Evolutionary conservation across 2,329 filamentous ascomycete species (phyloP).

Genomic region (Metarhizium guizhouense): DNA sequence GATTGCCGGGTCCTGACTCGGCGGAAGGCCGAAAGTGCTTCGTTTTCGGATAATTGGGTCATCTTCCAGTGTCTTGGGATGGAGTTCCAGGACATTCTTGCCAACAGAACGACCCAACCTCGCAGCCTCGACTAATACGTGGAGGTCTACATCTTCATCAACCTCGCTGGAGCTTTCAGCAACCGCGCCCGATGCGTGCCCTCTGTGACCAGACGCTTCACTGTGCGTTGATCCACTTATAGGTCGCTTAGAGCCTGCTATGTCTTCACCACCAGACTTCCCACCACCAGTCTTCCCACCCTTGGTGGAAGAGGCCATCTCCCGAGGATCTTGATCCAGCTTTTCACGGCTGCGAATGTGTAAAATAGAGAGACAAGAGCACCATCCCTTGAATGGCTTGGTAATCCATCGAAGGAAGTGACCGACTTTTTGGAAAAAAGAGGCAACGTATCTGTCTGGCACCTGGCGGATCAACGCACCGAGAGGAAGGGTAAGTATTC

Average conservation of each 20-base stretch:
- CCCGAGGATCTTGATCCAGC: slow-evolving; percentile 12
- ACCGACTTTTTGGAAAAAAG: slow-evolving; percentile 17
- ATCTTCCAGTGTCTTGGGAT: slow-evolving; percentile 29
- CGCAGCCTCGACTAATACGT: slow-evolving; percentile 22
- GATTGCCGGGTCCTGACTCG: slow-evolving; percentile 29
- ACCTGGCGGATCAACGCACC: slow-evolving; percentile 32
- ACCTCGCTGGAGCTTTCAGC: slow-evolving; percentile 1
- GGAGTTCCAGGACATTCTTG: slow-evolving; percentile 27
- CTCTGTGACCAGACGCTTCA: background rate
- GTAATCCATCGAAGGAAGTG: slow-evolving; percentile 10
- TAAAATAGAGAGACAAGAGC: slow-evolving; percentile 13
- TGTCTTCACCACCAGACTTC: background rate
- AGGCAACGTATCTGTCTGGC: slow-evolving; percentile 25
- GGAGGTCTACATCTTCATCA: slow-evolving; percentile 18
- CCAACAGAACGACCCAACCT: slow-evolving; percentile 15
- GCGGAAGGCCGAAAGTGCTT: slow-evolving; percentile 22
- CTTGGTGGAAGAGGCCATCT: slow-evolving; percentile 16
- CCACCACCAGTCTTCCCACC: background rate
- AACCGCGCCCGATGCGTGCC: background rate
- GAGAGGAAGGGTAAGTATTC: slow-evolving; percentile 58
- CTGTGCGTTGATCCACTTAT: slow-evolving; percentile 6
- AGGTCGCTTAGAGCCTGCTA: background rate
- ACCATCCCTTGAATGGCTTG: slow-evolving; percentile 13
- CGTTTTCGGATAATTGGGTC: slow-evolving; percentile 26
- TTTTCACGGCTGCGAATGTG: slow-evolving; percentile 13